Percentiles rank a stretch among this genome's conserved stretches.
phyloP scores from a whole-genome alignment of 352 stramenopile genomes.

The Saprolegnia parasitica region DNA sequence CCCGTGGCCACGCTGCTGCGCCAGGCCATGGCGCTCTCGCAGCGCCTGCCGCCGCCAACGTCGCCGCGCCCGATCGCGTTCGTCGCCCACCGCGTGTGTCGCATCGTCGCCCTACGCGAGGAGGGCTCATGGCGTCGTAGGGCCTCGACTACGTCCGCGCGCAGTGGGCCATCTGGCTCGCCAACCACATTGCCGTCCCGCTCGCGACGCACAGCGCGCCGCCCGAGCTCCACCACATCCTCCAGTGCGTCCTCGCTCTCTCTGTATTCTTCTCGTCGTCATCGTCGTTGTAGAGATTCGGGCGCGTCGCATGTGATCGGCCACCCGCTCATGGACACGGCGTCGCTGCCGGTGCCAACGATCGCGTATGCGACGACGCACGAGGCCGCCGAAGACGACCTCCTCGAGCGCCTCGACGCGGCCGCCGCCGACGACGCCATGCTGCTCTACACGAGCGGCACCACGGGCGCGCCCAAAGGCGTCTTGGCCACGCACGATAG shows the following conservation, averaged over 20 bases:
- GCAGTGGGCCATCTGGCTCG: conserved; percentile 74
- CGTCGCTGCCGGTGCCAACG: conserved; percentile 12
- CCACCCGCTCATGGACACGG: conserved; percentile 16
- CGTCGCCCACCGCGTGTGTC: conserved; percentile 11
- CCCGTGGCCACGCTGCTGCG: not conserved
- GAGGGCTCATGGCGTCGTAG: not conserved
- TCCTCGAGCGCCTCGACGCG: not conserved
- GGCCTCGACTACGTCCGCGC: conserved; percentile 45
- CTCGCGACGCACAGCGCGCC: conserved; percentile 30
- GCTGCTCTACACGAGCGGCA: conserved; percentile 81
- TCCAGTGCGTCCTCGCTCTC: conserved; percentile 9
- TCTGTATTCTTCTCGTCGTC: too few species aligned
- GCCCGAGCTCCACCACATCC: conserved; percentile 12
- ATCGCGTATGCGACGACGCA: not conserved
- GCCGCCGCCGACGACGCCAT: conserved; percentile 26
- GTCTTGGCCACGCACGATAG: conserved; percentile 71
- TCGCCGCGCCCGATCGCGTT: conserved; percentile 13
- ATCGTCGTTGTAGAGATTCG: conserved; percentile 23
- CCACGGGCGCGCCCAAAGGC: conserved; percentile 75
- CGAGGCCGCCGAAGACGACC: not conserved
- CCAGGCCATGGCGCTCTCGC: conserved; percentile 16
- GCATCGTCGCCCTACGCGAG: not conserved
- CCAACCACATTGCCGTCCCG: conserved; percentile 57
- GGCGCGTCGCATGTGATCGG: conserved; percentile 23
- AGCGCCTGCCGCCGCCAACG: not conserved